Base-by-base conservation (phyloP, 768 basidiomycete species). In the Filobasidium wieringae region DNA sequence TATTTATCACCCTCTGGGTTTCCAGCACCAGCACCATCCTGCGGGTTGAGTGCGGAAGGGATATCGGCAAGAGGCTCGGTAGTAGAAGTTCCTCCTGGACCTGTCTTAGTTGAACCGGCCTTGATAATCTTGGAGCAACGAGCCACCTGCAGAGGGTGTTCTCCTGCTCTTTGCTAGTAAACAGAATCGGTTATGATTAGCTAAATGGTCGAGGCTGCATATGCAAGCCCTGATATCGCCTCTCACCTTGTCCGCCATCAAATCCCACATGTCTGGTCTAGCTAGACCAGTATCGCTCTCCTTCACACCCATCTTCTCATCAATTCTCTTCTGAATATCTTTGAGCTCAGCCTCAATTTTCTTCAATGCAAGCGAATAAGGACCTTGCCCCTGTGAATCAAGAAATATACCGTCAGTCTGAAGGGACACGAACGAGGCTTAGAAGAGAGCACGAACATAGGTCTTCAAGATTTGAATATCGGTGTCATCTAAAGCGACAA, bases 391-490 rank as follows among this genome's bases (percentile, higher is more conserved):
- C 91, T 97, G 24, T 50, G 33, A 57, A 39, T 12, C 12, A 31
- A n/a, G 30, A 24, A 31, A 15, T 7, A 41, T 5, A 33, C 7
- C 31, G 40, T 27, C n/a, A 30, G 14, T 12, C 22, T 5, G n/a
- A 8, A 27, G 19, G 29, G 33, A 50, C 24, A 19, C 37, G 7
- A 31, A 14, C 12, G 39, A 63, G 36, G 36, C 36, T 9, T n/a
- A 37, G n/a, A n/a, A 37, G 36, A 37, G n/a, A n/a, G 36, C 36
- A 37, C 9, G 36, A 74, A 89, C 93, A 75, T 97, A 97, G 59
- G 93, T 99, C 78, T 96, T 95, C 63, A 99, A 82, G 65, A 99
- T 95, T 74, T 97, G 93, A 51, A 99, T 99, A 72, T 97, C 95
- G 64, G 88, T 90, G 67, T 96, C 93, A 70, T 97, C 95, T 61